Base-by-base conservation (phyloP, 352 stramenopile genomes). In the Globisporangium rhizosaccharum region DNA sequence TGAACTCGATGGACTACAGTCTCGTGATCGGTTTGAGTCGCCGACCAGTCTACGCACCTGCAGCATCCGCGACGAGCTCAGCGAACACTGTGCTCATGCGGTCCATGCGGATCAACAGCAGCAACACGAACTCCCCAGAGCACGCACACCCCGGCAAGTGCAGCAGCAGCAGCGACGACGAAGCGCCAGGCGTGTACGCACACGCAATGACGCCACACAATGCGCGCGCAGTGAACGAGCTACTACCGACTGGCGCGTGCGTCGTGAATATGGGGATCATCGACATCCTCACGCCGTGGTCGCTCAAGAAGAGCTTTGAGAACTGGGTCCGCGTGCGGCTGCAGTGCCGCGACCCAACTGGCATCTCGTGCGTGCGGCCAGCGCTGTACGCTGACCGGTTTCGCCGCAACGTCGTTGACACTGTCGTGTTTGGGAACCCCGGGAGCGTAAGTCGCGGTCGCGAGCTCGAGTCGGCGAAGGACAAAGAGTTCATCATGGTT, bases 1-100 rank as follows among this genome's bases (percentile, higher is more conserved):
- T 98, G 78, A 97, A 97, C 66, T 98, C 96, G 65, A 98, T 98
- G 88, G 96, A 98, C 69, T 98, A 98, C 71, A 97, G 88, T 56
- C 81, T 98, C 61, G 76, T 98, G 53, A 96, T 98, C 67, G 96
- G 94, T 18, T 71, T 98, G 51, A 90, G 77, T 63, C 75, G 80
- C 2, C 68, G 72, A n/a, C 78, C 73, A 37, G 65, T 70, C 1
- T 75, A 80, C 49, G 41, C 41, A 11, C 15, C 41, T 20, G 18
- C 41, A 2, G 20, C 44, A 1, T 25, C 44, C n/a, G 70, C 71
- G 0, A 58, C 64, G 18, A 69, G 67, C 0, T 83, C 71, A 39
- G 65, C 62, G 15, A 68, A 39, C 41, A 59, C 56, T 9, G 44
- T 57, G 11, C 33, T 60, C 36, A 62, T 61, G 49, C 54, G 62